Conservation (phyloP, 2,329 filamentous ascomycete genomes). For the Botrytis elliptica region DNA sequence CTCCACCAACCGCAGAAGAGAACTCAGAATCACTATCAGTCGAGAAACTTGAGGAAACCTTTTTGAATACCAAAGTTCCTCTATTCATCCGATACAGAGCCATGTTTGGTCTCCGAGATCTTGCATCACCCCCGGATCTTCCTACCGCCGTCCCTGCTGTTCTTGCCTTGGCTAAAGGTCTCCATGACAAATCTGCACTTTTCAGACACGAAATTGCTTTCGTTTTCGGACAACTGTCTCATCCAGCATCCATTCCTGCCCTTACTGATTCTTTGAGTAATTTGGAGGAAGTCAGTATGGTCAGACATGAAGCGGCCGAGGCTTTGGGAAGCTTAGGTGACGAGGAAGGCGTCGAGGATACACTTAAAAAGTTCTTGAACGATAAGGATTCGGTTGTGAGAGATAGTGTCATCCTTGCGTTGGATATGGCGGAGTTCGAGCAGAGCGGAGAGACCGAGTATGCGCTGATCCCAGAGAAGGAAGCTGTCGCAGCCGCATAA, state of each 20-base stretch:
- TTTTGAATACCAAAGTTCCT: conserved; percentile 76
- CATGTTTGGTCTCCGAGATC: conserved; percentile 95
- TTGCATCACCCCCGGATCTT: conserved; percentile 88
- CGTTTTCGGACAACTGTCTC: conserved; percentile 93
- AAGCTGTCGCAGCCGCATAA: conserved; percentile 24
- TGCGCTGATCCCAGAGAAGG: conserved; percentile 74
- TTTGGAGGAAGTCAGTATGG: conserved; percentile 85
- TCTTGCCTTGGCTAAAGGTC: conserved; percentile 78
- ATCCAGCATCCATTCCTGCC: conserved; percentile 94
- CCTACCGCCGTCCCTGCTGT: conserved; percentile 88
- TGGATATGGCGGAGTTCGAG: conserved; percentile 98
- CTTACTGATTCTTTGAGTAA: conserved; percentile 77
- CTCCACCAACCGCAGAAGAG: conserved; percentile 79
- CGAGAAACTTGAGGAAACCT: conserved; percentile 67
- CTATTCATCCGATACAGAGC: conserved; percentile 93
- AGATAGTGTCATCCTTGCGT: conserved; percentile 89
- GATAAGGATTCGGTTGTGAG: conserved; percentile 92
- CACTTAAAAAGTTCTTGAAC: conserved; percentile 76
- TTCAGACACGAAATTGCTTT: conserved; percentile 99
- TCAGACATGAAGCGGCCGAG: conserved; percentile 95
- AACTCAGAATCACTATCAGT: conserved; percentile 68
- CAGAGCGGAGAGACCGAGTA: conserved; percentile 86
- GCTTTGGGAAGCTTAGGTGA: conserved; percentile 91
- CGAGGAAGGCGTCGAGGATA: conserved; percentile 88
- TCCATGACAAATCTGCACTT: conserved; percentile 81